Evolutionary conservation across 441 rosid species (phyloP), one percentile per base, ranked within the genome.

Genomic region (Eutrema salsugineum): DNA sequence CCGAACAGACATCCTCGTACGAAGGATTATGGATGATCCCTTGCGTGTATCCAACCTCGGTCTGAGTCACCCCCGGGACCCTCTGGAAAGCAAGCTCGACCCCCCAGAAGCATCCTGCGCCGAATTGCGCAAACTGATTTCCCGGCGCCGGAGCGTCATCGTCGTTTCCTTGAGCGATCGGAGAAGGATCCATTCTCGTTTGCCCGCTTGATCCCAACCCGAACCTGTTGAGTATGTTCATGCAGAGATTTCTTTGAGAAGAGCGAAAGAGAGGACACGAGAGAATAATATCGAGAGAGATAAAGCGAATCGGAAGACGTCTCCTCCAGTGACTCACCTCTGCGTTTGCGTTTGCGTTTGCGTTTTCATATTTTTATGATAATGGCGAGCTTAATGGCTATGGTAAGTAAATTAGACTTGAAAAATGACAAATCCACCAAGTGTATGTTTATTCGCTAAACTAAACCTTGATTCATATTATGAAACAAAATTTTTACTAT

Each of bases 101-200:
- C 0, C 99, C 97, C 97, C 97, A 91, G 80, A 94, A 91, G 60
- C 97, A 94, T 1, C 99, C 99, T 0, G 96, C 97, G 0, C 94
- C 97, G 62, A 94, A 88, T 66, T 94, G 93, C 4, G 85, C 83
- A 72, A 90, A 90, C 46, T 77, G 79, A 79, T 85, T 93, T 4
- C 94, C 96, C 0, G 96, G 84, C 6, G 87, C 81, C 1, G 97
- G 97, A 1, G 73, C 16, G 54, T 88, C 97, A 32, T 85, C 85
- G 62, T 94, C 98, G 1, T 88, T 85, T 30, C 89, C 89, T 55
- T 84, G 96, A 12, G 91, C 80, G 75, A 87, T 80, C 48, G 92
- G 80, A 5, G 88, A 83, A 48, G 79, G 83, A 46, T 86, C 88
- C 84, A 71, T 77, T 43, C 83, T 76, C 6, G 82, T 72, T 1